Evolutionary conservation across 1,139 yeast genomes (phyloP).

Genomic region (Magnusiomyces tetraspermus): DNA sequence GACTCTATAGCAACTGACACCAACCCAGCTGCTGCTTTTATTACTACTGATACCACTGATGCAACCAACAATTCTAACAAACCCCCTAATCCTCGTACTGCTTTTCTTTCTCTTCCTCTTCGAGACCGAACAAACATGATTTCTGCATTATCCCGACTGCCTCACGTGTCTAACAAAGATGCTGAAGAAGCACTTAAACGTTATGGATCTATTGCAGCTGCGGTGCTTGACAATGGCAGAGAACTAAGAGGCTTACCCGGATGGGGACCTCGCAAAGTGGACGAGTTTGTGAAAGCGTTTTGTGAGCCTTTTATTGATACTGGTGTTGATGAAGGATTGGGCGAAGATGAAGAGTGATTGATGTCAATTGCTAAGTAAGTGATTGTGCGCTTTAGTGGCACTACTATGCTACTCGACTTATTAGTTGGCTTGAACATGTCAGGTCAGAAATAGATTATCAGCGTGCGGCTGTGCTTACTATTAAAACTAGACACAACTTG

Average conservation of each 20-base stretch:
- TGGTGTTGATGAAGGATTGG: not conserved
- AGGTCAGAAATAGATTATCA: too few relatives aligned
- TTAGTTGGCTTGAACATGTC: too few relatives aligned
- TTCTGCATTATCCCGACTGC: not conserved
- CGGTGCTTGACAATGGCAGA: constrained; percentile 36
- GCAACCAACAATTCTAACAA: too few relatives aligned
- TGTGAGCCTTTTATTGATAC: constrained; percentile 45
- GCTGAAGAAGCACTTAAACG: constrained; percentile 46
- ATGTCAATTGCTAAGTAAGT: too few relatives aligned
- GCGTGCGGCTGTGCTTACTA: too few relatives aligned
- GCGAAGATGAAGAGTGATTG: not conserved
- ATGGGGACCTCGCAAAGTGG: constrained; percentile 47
- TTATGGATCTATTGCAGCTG: constrained; percentile 43
- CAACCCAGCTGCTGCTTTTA: not conserved
- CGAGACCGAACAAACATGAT: not conserved
- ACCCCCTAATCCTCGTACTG: not conserved
- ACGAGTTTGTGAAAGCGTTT: constrained; percentile 39
- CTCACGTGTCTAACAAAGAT: constrained; percentile 27
- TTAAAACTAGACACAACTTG: too few relatives aligned
- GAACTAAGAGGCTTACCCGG: constrained; percentile 38
- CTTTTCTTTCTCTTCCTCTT: not conserved
- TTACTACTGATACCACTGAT: not conserved
- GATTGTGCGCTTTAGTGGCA: too few relatives aligned
- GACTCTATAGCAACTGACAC: not conserved
- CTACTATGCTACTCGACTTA: too few relatives aligned